phyloP scores from a whole-genome alignment of 306 rosid genomes.

The Boehmeria nivea region DNA sequence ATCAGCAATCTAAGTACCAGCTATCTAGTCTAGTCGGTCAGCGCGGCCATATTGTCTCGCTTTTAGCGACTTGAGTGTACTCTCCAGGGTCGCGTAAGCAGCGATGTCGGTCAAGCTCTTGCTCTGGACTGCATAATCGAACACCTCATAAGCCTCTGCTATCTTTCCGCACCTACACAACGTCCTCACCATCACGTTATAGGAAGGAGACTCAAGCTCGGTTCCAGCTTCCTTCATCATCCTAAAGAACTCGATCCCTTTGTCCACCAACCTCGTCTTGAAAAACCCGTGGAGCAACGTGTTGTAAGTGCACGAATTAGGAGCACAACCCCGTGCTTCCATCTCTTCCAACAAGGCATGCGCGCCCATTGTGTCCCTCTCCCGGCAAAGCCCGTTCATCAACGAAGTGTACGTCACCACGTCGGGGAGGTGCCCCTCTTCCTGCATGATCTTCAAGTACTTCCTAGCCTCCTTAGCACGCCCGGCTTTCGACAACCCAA shows the following conservation, averaged over 20 bases:
- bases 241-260: slow-evolving; percentile 60
- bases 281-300: slow-evolving; percentile 75
- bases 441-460: slow-evolving; percentile 57
- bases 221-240: slow-evolving; percentile 49
- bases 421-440: slow-evolving; percentile 67
- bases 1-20: too few species aligned
- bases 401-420: slow-evolving; percentile 71
- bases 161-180: slow-evolving; percentile 72
- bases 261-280: slow-evolving; percentile 60
- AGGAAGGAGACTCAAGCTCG: slow-evolving; percentile 76
- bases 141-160: slow-evolving; percentile 82
- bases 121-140: slow-evolving; percentile 82
- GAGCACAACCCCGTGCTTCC: slow-evolving; percentile 67
- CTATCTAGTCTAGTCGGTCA: slow-evolving; percentile 9
- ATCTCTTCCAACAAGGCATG: slow-evolving; percentile 62
- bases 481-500: slow-evolving; percentile 64
- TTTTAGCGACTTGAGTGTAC: slow-evolving; percentile 55
- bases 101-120: slow-evolving; percentile 70
- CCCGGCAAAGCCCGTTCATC: slow-evolving; percentile 89
- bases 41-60: slow-evolving; percentile 50
- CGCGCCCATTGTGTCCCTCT: slow-evolving; percentile 60
- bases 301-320: slow-evolving; percentile 68
- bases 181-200: slow-evolving; percentile 66
- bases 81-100: slow-evolving; percentile 75
- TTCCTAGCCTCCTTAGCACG: slow-evolving; percentile 62